A percentile compares a stretch with the other conserved stretches of the same genome.
Conservation (phyloP, 1,284 basidiomycete species). For the Ceratobasidium sp. region DNA sequence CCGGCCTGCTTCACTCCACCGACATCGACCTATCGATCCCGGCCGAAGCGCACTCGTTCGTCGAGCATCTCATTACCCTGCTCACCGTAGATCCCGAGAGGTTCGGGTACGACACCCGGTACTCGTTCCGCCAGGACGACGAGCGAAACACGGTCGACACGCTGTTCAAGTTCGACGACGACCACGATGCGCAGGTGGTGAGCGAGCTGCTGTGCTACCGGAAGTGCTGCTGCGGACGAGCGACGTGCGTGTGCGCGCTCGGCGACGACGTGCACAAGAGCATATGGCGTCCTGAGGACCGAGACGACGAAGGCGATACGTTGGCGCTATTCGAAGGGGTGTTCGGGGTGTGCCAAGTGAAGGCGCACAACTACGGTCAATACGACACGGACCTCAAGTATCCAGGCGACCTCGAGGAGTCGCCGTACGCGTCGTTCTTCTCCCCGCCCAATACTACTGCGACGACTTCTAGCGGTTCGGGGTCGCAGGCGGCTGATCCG, state of each 20-base stretch:
- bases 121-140: neutral
- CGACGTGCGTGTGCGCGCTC: slow-evolving; percentile 10
- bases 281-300: neutral
- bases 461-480: neutral
- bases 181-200: neutral
- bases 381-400: neutral
- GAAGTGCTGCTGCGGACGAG: slow-evolving; percentile 8
- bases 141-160: neutral
- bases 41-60: neutral
- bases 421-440: neutral
- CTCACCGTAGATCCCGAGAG: neutral
- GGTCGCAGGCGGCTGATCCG: too few relatives aligned
- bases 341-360: slow-evolving; percentile 12
- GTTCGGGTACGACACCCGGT: slow-evolving; percentile 5
- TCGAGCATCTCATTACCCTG: neutral
- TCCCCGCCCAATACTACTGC: neutral
- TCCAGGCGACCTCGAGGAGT: neutral
- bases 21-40: neutral
- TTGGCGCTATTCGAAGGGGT: neutral
- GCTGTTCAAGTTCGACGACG: neutral
- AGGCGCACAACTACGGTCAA: neutral
- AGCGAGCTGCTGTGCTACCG: slow-evolving; percentile 20
- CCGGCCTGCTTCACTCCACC: neutral
- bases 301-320: slow-evolving; percentile 7
- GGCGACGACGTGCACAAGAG: neutral